phyloP scores from a whole-genome alignment of 768 basidiomycete genomes.

The Tremella yokohamensis region DNA sequence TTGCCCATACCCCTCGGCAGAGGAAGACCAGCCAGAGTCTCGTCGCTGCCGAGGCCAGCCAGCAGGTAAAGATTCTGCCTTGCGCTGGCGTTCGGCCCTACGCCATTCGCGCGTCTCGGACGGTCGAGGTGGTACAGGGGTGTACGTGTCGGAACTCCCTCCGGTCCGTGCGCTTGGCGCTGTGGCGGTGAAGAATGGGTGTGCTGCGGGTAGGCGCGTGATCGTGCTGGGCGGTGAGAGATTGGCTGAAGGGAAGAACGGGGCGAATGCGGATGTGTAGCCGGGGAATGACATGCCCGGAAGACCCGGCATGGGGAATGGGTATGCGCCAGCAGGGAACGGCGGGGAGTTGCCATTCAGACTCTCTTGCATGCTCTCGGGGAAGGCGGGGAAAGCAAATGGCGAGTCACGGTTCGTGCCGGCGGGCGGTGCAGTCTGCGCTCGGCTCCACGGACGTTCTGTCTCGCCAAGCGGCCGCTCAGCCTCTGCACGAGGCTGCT shows the following conservation, averaged over 20 bases:
- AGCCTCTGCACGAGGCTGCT: background rate
- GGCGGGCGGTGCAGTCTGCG: background rate
- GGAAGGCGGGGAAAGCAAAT: background rate
- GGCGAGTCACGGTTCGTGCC: background rate
- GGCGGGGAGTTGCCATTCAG: background rate
- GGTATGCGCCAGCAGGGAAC: background rate
- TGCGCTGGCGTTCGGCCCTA: constrained; percentile 1
- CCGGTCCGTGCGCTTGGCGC: background rate
- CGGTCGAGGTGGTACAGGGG: background rate
- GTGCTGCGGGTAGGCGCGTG: background rate
- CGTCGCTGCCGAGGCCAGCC: constrained; percentile 10
- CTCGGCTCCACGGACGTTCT: background rate
- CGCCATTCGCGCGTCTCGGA: background rate
- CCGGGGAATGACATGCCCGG: background rate
- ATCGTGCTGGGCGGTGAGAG: background rate
- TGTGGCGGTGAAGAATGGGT: background rate
- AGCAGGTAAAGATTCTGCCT: constrained; percentile 11
- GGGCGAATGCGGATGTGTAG: background rate
- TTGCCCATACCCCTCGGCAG: background rate
- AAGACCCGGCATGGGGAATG: constrained; percentile 3
- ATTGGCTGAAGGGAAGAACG: no score
- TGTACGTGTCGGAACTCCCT: background rate
- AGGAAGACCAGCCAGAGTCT: no score
- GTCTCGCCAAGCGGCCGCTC: background rate
- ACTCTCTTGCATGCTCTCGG: background rate